Evolutionary conservation across 1,284 basidiomycete genomes (phyloP), one percentile per base, ranked within the genome.

Genomic region (Heliocybe sulcata): DNA sequence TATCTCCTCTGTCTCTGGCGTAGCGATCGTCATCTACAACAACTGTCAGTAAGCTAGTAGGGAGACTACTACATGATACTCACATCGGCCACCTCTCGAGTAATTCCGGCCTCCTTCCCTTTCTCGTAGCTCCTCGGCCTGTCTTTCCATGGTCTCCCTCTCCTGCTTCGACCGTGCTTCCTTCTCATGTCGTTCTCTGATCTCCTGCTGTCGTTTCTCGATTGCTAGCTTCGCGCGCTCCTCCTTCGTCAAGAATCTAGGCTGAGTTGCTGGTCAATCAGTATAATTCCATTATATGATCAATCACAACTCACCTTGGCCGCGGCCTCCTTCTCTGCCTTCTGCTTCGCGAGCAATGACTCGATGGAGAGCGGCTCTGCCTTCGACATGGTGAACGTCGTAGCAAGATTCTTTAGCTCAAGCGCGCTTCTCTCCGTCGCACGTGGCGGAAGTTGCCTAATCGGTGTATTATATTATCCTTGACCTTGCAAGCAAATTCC

Each of bases 221-320:
- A 96, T 89, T 1, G 94, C 94, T 35, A 95, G 72, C 63, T 84
- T 83, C n/a, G 90, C 90, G 48, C 93, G 83, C 65, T 94, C 87
- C 61, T 92, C 90, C 69, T 89, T 95, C 2, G 89, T 83, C 19
- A 96, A 76, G 74, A 96, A 96, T 68, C 83, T 94, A 31, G 92
- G 92, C 92, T 94, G 69, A 20, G 35, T 47, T 35, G 58, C 51
- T 50, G 33, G n/a, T 53, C 20, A 54, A 16, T 35, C 6, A 35
- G 22, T 42, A 26, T 8, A 31, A 25, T 26, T 38, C 42, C 11
- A 14, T 4, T 23, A 16, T 6, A 31, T 1, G 19, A 35, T 29
- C 38, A 42, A n/a, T 51, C 35, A 2, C 54, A 33, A 66, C 72
- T 20, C 59, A 92, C 93, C 80, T 93, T 95, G 53, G 92, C 75